Conservation (phyloP, 2,329 filamentous ascomycete genomes). For the Stenocarpella maydis region DNA sequence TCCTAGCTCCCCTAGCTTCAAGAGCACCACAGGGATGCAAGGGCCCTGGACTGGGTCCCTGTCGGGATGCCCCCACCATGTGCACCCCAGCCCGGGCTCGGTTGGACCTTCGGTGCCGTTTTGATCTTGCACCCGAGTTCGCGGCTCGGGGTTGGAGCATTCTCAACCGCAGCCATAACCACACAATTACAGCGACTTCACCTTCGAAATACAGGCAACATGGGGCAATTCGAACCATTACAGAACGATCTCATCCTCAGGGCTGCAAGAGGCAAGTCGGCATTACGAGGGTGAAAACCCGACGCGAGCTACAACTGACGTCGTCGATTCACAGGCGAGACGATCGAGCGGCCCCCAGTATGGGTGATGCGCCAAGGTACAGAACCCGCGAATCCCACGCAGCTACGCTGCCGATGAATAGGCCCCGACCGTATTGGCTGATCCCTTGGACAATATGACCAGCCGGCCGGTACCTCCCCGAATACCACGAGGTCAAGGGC, state of each 20-base stretch:
- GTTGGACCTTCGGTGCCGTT: slow-evolving; percentile 3
- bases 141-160: slow-evolving; percentile 1
- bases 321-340: slow-evolving; percentile 69
- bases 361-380: slow-evolving; percentile 99
- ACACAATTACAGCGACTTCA: slow-evolving; percentile 3
- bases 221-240: slow-evolving; percentile 73
- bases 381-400: slow-evolving; percentile 29
- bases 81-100: slow-evolving; percentile 4
- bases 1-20: neutral
- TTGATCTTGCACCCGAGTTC: neutral
- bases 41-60: neutral
- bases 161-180: neutral
- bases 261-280: slow-evolving; percentile 79
- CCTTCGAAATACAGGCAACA: slow-evolving; percentile 23
- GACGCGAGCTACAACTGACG: slow-evolving; percentile 19
- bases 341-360: slow-evolving; percentile 90
- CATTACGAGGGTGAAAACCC: neutral
- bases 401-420: slow-evolving; percentile 33
- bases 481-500: slow-evolving; percentile 96
- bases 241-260: slow-evolving; percentile 93
- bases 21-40: neutral
- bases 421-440: slow-evolving; percentile 28
- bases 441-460: slow-evolving; percentile 18
- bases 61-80: neutral
- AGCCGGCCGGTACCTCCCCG: slow-evolving; percentile 97